A percentile compares a stretch with the other conserved stretches of the same genome.
phyloP scores from a whole-genome alignment of 1,284 basidiomycete species.

The Ustilago trichophora region DNA sequence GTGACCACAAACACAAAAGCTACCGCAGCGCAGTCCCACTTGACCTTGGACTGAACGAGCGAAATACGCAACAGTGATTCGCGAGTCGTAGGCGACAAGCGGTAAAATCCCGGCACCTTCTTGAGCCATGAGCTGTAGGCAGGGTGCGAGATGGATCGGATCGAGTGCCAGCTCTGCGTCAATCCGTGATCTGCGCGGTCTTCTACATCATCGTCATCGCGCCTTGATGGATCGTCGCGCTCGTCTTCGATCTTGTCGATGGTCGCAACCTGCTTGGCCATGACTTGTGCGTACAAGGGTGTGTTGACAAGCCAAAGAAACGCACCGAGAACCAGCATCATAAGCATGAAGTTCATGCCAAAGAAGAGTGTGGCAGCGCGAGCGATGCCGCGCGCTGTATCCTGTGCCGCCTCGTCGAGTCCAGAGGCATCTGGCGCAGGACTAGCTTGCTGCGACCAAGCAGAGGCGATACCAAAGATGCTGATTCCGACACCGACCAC shows the following conservation, averaged over 20 bases:
- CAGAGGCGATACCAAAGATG: slow-evolving; percentile 51
- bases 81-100: slow-evolving; percentile 26
- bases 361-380: slow-evolving; percentile 49
- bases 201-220: slow-evolving; percentile 14
- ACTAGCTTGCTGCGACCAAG: slow-evolving; percentile 34
- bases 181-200: slow-evolving; percentile 18
- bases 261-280: slow-evolving; percentile 43
- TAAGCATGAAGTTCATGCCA: slow-evolving; percentile 42
- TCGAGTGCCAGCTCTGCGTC: slow-evolving; percentile 46
- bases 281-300: slow-evolving; percentile 39
- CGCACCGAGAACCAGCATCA: slow-evolving; percentile 30
- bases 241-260: slow-evolving; percentile 45
- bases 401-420: slow-evolving; percentile 8
- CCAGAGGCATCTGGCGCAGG: slow-evolving; percentile 1
- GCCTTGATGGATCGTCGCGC: not conserved
- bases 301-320: slow-evolving; percentile 44
- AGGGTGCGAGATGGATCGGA: slow-evolving; percentile 42
- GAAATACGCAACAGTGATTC: slow-evolving; percentile 39
- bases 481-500: slow-evolving; percentile 53
- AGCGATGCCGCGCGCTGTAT: slow-evolving; percentile 31
- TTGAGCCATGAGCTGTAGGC: slow-evolving; percentile 39
- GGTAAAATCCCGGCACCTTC: slow-evolving; percentile 37
- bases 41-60: slow-evolving; percentile 50
- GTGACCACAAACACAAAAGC: slow-evolving; percentile 50
- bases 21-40: slow-evolving; percentile 39